Evolutionary conservation across 129 eudicot genomes (phyloP).

Genomic region (Flaveria brownii): DNA sequence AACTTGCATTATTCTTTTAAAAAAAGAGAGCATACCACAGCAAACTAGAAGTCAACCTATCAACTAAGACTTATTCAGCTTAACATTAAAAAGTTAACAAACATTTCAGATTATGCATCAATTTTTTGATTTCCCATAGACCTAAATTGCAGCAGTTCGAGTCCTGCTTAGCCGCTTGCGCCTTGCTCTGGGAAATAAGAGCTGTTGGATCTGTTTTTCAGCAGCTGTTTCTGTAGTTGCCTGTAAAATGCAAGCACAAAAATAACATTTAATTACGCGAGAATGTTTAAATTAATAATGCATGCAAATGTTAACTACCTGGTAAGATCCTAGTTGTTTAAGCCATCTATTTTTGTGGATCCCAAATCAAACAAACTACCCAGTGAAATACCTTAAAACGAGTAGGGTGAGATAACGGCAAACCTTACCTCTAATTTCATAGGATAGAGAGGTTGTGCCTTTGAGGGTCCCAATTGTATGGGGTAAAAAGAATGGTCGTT

Average conservation of each 20-base stretch:
- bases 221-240: constrained; percentile 64
- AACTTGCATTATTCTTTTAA: constrained; percentile 4
- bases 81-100: constrained; percentile 9
- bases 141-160: constrained; percentile 30
- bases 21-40: constrained; percentile 13
- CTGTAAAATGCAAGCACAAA: constrained; percentile 32
- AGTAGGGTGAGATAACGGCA: no score
- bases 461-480: no score
- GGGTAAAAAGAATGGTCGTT: no score
- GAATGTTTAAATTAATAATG: not conserved
- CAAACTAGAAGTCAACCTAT: constrained; percentile 20
- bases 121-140: constrained; percentile 16
- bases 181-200: constrained; percentile 59
- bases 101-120: constrained; percentile 22
- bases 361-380: no score
- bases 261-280: not conserved
- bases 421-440: no score
- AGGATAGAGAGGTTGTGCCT: no score
- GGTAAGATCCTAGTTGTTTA: no score
- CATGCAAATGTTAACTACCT: not conserved
- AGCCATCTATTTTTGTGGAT: no score
- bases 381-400: no score
- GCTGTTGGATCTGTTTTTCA: constrained; percentile 75
- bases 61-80: constrained; percentile 31
- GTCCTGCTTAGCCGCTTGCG: constrained; percentile 46